A percentile compares a stretch with the other conserved stretches of the same genome.
Evolutionary conservation across 257 asterid species (phyloP).

Genomic region (Cynanchum wilfordii): DNA sequence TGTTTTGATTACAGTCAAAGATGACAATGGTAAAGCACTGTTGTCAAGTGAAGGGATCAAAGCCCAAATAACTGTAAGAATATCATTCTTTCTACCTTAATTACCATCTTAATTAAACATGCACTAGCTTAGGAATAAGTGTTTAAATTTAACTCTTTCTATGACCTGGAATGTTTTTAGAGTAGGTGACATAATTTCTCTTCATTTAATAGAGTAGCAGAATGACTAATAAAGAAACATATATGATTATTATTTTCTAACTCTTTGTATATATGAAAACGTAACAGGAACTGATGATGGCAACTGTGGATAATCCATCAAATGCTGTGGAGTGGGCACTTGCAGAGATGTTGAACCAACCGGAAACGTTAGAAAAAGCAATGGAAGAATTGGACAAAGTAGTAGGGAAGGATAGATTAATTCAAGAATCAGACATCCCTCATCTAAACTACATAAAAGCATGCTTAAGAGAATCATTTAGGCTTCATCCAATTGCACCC

Average conservation of each 20-base stretch:
- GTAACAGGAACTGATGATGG: not conserved
- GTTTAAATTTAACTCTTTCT: no score
- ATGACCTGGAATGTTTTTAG: no score
- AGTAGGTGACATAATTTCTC: no score
- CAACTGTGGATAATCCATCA: slow-evolving; percentile 7
- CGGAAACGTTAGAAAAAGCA: slow-evolving; percentile 4
- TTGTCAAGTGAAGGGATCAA: slow-evolving; percentile 15
- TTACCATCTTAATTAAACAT: no score
- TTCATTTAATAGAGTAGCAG: no score
- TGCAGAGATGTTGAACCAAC: slow-evolving; percentile 15
- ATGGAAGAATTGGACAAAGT: slow-evolving; percentile 6
- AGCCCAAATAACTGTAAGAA: slow-evolving; percentile 9
- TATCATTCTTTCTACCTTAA: no score
- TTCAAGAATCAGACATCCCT: slow-evolving; percentile 20
- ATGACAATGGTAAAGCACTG: not conserved
- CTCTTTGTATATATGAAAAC: no score
- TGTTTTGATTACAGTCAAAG: slow-evolving; percentile 11
- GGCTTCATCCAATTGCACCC: slow-evolving; percentile 17
- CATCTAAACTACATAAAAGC: slow-evolving; percentile 16
- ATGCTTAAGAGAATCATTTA: slow-evolving; percentile 14
- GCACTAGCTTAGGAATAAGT: no score
- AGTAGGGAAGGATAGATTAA: slow-evolving; percentile 16
- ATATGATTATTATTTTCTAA: no score
- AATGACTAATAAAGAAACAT: no score
- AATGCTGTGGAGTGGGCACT: slow-evolving; percentile 11